Base-by-base conservation (phyloP, 306 rosid species). In the Prunus mongolica region DNA sequence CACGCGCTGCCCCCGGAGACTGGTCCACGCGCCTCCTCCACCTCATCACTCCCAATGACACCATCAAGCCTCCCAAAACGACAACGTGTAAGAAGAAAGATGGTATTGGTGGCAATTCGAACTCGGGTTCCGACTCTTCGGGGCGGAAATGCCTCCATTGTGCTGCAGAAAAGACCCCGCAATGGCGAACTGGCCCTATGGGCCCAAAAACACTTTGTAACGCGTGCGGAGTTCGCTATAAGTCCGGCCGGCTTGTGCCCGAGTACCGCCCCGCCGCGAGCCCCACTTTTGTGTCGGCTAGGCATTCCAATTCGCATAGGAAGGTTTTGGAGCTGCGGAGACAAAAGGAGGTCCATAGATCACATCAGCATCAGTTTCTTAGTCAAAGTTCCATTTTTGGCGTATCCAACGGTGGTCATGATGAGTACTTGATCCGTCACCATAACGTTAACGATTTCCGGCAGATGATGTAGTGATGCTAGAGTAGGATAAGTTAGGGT, bases 21-120 rank as follows among this genome's bases (percentile, higher is more conserved):
- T 92, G 98, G 98, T 88, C 99, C 83, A 96, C 97, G 74, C 97
- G 99, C 83, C 88, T 96, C 76, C 93, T 91, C 20, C 92, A 91
- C 85, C 87, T 92, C 8, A 64, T 76, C 14, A 34, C 75, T 50
- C 91, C 88, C 2, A 24, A 3, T 22, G 58, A 47, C 22, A 14
- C 19, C 16, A 5, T 64, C 25, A 77, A 67, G 16, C 79, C 85
- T 1, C 58, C 47, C 2, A 78, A 70, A 47, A 75, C 72, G 49
- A 13, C 81, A 27, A 0, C 73, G 27, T 51, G 55, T 3, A 87
- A 85, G 84, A 89, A 81, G 75, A 79, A 82, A 18, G 92, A 87
- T 30, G 80, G 76, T 4, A 75, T 81, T 22, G 80, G 78, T 4
- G 30, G 62, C 13, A 73, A 73, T 49, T 70, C 78, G 47, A 74